Conservation (phyloP, 345 rosid species). For the Salix purpurea region DNA sequence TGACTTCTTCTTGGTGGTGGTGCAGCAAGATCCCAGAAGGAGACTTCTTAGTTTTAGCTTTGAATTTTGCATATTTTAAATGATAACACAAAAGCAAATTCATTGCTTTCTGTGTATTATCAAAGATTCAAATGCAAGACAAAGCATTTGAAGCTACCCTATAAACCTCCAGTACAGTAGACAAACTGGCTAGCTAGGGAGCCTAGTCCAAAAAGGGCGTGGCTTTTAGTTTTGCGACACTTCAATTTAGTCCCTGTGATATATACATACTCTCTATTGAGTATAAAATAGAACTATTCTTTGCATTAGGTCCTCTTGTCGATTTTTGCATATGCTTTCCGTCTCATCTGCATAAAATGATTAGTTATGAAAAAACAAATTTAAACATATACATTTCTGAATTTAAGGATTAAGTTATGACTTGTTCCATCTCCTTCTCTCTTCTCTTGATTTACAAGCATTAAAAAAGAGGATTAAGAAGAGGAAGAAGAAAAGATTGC, state of each 20-base stretch:
- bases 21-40: conserved; percentile 34
- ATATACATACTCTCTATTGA: not conserved
- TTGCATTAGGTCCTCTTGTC: not conserved
- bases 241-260: not conserved
- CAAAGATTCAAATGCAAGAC: not conserved
- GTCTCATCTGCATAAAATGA: not conserved
- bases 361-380: too few species aligned
- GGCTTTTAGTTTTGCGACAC: not conserved
- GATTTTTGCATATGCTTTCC: not conserved
- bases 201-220: too few species aligned
- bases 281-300: not conserved
- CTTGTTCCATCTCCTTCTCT: too few species aligned
- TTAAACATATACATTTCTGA: too few species aligned
- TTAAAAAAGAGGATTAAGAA: too few species aligned
- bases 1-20: conserved; percentile 12
- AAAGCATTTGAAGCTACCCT: not conserved
- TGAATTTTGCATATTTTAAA: not conserved
- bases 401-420: too few species aligned
- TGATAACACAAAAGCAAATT: not conserved
- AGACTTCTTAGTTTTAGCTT: conserved; percentile 30
- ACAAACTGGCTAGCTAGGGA: not conserved
- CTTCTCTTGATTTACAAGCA: too few species aligned
- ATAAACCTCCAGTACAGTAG: not conserved
- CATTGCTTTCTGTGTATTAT: not conserved
- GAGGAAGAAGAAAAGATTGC: too few species aligned